A percentile compares a stretch with the other conserved stretches of the same genome.
phyloP scores from a whole-genome alignment of 768 basidiomycete species.

The Kwoniella pini region DNA sequence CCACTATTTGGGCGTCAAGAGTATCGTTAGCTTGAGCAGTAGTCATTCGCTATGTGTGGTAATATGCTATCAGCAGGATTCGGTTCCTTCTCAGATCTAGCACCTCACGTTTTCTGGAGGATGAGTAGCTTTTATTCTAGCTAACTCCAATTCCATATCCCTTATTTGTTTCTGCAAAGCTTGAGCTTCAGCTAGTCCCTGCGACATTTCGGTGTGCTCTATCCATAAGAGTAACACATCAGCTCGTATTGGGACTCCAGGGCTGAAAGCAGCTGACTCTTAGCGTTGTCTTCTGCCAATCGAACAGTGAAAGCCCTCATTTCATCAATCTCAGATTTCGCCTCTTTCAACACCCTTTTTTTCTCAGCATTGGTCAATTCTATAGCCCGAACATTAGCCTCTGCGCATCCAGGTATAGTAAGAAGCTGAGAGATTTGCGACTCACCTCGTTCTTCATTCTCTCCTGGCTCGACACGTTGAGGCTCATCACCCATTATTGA shows the following conservation, averaged over 20 bases:
- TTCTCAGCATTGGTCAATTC: conserved; percentile 67
- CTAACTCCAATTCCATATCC: conserved; percentile 76
- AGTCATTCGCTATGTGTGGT: conserved; percentile 66
- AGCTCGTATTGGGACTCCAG: neutral
- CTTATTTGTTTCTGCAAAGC: conserved; percentile 62
- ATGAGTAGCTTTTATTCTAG: conserved; percentile 76
- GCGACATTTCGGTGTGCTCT: conserved; percentile 38
- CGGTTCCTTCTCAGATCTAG: neutral
- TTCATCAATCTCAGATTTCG: conserved; percentile 66
- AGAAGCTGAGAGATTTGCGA: neutral
- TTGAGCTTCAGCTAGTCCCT: conserved; percentile 38
- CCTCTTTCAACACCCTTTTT: conserved; percentile 67
- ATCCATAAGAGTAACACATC: neutral
- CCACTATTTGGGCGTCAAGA: conserved; percentile 71
- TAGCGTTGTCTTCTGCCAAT: conserved; percentile 61
- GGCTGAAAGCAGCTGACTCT: conserved; percentile 32
- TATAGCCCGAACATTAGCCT: too few relatives aligned
- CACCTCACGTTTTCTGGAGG: conserved; percentile 59
- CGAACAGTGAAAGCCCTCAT: conserved; percentile 62
- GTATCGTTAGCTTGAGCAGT: conserved; percentile 71
- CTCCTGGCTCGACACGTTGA: conserved; percentile 74
- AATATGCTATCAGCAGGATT: neutral
- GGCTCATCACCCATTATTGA: conserved; percentile 83
- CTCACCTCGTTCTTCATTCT: conserved; percentile 64
- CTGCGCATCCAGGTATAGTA: too few relatives aligned